Evolutionary conservation across 2,329 filamentous ascomycete genomes (phyloP), one percentile per base, ranked within the genome.

Genomic region (Arthrobotrys musiformis): DNA sequence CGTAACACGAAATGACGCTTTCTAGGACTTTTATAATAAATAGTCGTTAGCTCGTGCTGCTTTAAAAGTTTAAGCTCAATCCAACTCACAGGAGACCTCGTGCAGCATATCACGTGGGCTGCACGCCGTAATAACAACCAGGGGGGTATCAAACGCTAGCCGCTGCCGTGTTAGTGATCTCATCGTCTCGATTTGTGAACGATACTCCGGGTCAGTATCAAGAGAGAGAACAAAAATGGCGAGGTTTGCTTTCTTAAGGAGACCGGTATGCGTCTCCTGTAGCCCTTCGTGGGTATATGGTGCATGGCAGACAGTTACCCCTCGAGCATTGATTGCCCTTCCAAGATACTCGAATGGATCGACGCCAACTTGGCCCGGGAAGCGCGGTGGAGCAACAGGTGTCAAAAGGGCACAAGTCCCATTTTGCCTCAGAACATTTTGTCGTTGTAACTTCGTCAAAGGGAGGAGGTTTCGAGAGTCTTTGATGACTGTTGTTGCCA

Each of bases 401-500:
- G 90, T 89, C 35, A 90, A 82, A 54, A 90, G 86, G 62, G 62
- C 73, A 24, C 73, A 77, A 28, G 50, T 40, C 42, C 66, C 73
- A 17, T 6, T 42, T 35, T 63, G 62, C 40, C 73, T 91, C 50
- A 78, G 79, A 42, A 58, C 78, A 68, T 64, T 80, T 61, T 42
- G 58, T 72, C 22, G 56, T 33, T 48, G 67, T 48, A 46, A 75
- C 75, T 66, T 79, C 58, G 42, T 69, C 63, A 72, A 92, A 91
- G 95, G 95, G 2, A 99, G 85, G 1, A 97, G 85, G 74, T 92
- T 90, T 78, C 94, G 92, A 82, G 93, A 94, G 82, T 99, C 94
- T 70, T 94, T 88, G 56, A 98, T 93, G 24, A 99, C 91, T 0
- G 94, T 95, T 76, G 98, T 97, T 0, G 94, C 97, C 79, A 90